phyloP scores from a whole-genome alignment of 2,329 filamentous ascomycete species.

The Fusarium sp. region DNA sequence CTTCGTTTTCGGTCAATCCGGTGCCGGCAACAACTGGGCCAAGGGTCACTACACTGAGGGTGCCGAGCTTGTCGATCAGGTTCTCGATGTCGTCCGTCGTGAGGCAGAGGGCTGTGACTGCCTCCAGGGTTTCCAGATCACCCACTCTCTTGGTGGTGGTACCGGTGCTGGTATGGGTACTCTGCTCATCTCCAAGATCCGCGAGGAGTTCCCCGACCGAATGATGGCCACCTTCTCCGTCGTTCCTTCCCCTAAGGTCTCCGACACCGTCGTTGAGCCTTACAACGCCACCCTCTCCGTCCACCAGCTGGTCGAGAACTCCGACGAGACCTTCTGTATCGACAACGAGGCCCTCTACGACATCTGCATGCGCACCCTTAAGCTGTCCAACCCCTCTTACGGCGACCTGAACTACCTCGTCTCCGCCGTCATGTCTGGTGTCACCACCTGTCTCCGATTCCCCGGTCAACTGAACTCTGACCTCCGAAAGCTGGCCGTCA shows the following conservation, averaged over 20 bases:
- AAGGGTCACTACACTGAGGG: conserved; percentile 99
- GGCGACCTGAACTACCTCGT: conserved; percentile 99
- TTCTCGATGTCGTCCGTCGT: conserved; percentile 97
- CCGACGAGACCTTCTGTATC: conserved; percentile 99
- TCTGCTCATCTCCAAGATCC: conserved; percentile 99
- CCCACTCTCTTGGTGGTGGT: conserved; percentile 99
- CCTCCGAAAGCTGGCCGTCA: conserved; percentile 98
- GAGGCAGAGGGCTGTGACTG: conserved; percentile 99
- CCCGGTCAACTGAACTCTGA: conserved; percentile 99
- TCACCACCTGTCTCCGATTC: conserved; percentile 99
- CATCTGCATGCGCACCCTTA: conserved; percentile 99
- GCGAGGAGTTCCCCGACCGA: conserved; percentile 99
- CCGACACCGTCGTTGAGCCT: conserved; percentile 98
- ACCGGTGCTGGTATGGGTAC: conserved; percentile 99
- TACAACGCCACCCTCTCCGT: conserved; percentile 99
- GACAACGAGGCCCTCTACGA: conserved; percentile 99
- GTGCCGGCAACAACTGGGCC: conserved; percentile 99
- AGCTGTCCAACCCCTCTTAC: conserved; percentile 98
- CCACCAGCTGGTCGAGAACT: conserved; percentile 99
- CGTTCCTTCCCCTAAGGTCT: conserved; percentile 98
- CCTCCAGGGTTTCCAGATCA: conserved; percentile 99
- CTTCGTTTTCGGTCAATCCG: conserved; percentile 99
- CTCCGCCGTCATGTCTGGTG: conserved; percentile 99
- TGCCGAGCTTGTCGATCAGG: conserved; percentile 98
- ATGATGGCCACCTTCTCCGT: conserved; percentile 99